Percentiles rank a stretch among this genome's conserved stretches.
phyloP scores from a whole-genome alignment of 192 early-diverging fungal species.

The Chytriomyces sp. region DNA sequence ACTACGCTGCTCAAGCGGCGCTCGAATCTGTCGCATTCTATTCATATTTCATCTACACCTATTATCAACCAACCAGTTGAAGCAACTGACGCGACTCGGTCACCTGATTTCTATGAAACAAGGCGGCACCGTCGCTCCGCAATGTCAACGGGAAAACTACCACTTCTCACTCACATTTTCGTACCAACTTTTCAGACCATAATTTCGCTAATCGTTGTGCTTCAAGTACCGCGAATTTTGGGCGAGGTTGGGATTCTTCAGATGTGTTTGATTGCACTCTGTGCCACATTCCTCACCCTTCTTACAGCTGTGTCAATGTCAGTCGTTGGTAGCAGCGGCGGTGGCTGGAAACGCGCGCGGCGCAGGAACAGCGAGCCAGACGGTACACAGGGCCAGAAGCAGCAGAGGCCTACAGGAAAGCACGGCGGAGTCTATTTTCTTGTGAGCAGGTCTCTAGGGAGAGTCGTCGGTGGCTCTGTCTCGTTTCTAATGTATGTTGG shows the following conservation, averaged over 20 bases:
- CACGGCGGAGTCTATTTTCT: conserved; percentile 45
- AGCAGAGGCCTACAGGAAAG: neutral
- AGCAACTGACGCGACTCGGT: no score
- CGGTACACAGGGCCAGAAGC: no score
- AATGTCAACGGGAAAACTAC: no score
- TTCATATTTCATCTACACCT: no score
- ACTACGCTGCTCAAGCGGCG: no score
- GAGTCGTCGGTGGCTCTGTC: conserved; percentile 44
- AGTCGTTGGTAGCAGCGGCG: conserved; percentile 37
- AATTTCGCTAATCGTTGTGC: conserved; percentile 33
- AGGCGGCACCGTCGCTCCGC: no score
- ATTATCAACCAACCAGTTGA: no score
- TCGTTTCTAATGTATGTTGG: conserved; percentile 45
- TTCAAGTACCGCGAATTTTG: conserved; percentile 40
- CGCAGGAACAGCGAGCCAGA: no score
- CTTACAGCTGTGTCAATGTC: conserved; percentile 40
- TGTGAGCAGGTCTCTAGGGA: conserved; percentile 37
- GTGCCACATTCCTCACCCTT: conserved; percentile 25
- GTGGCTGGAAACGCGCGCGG: no score
- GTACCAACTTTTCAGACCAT: conserved; percentile 35
- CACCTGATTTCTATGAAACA: no score
- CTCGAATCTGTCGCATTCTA: no score
- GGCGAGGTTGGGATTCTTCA: conserved; percentile 38
- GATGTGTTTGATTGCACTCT: conserved; percentile 28
- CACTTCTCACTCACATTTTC: conserved; percentile 13